Conservation (phyloP, 352 stramenopile genomes). For the Saprolegnia diclina region DNA sequence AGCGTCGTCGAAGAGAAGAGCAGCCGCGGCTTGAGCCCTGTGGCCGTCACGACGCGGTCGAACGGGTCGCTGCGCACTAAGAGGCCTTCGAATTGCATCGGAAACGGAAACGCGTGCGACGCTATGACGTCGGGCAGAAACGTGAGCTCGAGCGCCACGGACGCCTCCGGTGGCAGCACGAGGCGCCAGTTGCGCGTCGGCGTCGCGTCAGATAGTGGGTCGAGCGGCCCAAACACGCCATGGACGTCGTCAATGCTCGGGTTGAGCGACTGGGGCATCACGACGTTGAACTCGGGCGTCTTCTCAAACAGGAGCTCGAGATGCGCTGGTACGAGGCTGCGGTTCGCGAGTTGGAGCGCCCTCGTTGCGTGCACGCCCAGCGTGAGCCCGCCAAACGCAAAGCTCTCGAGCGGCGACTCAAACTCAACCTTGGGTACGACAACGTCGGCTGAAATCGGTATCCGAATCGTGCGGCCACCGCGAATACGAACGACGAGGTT, state of each 20-base stretch:
- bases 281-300: slow-evolving; percentile 59
- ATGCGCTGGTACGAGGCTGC: slow-evolving; percentile 64
- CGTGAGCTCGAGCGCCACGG: slow-evolving; percentile 62
- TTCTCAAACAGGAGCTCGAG: slow-evolving; percentile 69
- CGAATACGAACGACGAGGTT: slow-evolving; percentile 47
- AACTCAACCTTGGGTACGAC: slow-evolving; percentile 75
- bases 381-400: slow-evolving; percentile 82
- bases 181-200: slow-evolving; percentile 54
- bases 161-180: slow-evolving; percentile 55
- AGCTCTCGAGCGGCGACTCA: slow-evolving; percentile 27
- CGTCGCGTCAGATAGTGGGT: background rate
- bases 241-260: slow-evolving; percentile 67
- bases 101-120: slow-evolving; percentile 55
- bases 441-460: slow-evolving; percentile 55
- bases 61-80: slow-evolving; percentile 23
- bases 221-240: slow-evolving; percentile 60
- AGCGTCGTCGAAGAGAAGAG: slow-evolving; percentile 62
- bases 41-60: slow-evolving; percentile 40
- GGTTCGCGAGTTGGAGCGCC: slow-evolving; percentile 71
- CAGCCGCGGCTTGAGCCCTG: slow-evolving; percentile 52
- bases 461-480: slow-evolving; percentile 56
- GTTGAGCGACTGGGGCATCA: slow-evolving; percentile 44
- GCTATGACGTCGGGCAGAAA: slow-evolving; percentile 53
- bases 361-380: slow-evolving; percentile 63
- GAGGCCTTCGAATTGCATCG: slow-evolving; percentile 68